Evolutionary conservation across 2,329 filamentous ascomycete genomes (phyloP).

Genomic region (Xylariaceae sp.): DNA sequence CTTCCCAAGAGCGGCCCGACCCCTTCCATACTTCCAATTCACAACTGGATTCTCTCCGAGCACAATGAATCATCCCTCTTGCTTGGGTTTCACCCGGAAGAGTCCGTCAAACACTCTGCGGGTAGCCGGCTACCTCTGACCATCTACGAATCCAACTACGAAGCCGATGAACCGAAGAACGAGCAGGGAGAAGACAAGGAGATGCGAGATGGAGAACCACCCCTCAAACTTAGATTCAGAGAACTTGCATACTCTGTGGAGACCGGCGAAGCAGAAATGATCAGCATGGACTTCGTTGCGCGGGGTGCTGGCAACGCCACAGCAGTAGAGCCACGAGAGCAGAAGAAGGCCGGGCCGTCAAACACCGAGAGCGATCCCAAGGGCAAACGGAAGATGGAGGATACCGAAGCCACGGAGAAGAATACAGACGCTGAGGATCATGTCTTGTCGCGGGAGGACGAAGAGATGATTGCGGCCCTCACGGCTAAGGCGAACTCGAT

Average conservation of each 20-base stretch:
- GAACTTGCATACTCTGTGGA: conserved; percentile 88
- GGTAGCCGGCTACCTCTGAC: conserved; percentile 87
- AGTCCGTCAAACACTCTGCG: conserved; percentile 58
- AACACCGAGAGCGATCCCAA: conserved; percentile 55
- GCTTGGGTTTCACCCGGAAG: conserved; percentile 80
- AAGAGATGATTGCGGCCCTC: conserved; percentile 68
- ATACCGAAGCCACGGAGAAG: conserved; percentile 38
- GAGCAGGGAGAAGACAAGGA: conserved; percentile 69
- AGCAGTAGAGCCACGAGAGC: conserved; percentile 50
- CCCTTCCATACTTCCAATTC: conserved; percentile 71
- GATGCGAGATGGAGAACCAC: conserved; percentile 69
- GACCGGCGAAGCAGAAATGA: conserved; percentile 97
- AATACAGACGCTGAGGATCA: conserved; percentile 46
- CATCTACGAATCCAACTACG: conserved; percentile 84
- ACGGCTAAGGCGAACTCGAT: conserved; percentile 91
- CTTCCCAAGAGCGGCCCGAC: conserved; percentile 75
- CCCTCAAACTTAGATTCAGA: conserved; percentile 73
- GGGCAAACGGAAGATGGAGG: conserved; percentile 55
- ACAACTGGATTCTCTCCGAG: conserved; percentile 74
- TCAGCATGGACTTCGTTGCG: conserved; percentile 91
- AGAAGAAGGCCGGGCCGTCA: conserved; percentile 50
- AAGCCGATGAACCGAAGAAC: conserved; percentile 64
- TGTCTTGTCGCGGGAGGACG: conserved; percentile 62
- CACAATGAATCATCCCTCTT: conserved; percentile 89
- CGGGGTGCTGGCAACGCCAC: conserved; percentile 82